phyloP scores from a whole-genome alignment of 1,139 yeast species.

The Diutina siamensis region DNA sequence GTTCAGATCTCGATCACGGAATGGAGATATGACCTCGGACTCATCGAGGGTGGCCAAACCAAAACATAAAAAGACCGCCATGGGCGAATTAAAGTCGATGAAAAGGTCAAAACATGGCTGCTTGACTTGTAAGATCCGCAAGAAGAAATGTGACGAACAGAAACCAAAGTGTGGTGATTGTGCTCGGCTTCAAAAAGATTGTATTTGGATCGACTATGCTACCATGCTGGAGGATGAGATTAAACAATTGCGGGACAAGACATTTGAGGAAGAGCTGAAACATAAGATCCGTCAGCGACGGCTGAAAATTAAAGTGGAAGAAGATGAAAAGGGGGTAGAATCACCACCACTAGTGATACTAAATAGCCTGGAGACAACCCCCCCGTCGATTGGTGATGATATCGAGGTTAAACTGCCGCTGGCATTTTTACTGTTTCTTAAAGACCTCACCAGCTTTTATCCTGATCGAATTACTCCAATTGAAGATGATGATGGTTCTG shows the following conservation, averaged over 20 bases:
- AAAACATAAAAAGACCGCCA: background rate
- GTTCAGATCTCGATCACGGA: background rate
- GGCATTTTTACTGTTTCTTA: conserved; percentile 2
- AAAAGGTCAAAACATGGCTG: conserved; percentile 33
- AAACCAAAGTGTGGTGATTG: conserved; percentile 55
- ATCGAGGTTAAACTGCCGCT: background rate
- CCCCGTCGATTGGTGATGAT: background rate
- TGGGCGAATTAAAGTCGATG: background rate
- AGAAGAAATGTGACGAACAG: conserved; percentile 62
- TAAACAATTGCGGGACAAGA: conserved; percentile 15
- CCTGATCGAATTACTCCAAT: background rate
- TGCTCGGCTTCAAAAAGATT: conserved; percentile 12
- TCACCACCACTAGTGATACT: background rate
- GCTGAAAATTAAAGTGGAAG: background rate
- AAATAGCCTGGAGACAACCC: no score
- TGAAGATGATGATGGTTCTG: background rate
- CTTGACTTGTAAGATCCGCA: conserved; percentile 57
- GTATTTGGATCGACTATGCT: conserved; percentile 22
- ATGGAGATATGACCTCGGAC: background rate
- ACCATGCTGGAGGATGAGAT: conserved; percentile 20
- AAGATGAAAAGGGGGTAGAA: background rate
- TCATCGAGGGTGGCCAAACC: background rate
- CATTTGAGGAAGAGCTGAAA: conserved; percentile 20
- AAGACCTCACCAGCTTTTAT: background rate
- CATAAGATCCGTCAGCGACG: conserved; percentile 23